Evolutionary conservation across 345 rosid species (phyloP), one percentile per base, ranked within the genome.

Genomic region (Clausena lansium): DNA sequence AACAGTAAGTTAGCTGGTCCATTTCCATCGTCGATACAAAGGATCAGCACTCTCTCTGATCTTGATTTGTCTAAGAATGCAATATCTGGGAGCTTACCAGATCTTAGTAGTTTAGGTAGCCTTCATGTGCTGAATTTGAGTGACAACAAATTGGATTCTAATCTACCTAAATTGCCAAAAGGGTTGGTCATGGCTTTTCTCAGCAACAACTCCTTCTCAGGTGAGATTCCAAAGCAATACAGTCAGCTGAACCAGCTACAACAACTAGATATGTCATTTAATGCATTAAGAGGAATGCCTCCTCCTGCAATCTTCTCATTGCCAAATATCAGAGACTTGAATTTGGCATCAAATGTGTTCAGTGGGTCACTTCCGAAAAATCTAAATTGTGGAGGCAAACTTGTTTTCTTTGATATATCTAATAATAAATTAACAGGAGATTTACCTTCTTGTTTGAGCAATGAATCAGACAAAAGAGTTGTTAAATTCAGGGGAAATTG

Each of bases 381-480:
- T 81, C 72, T 91, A 36, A 83, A 70, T 67, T 92, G 97, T 58
- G 87, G 91, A 69, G 70, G 70, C 19, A 91, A 77, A 63, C 90
- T 92, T 65, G 75, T 82, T 73, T 87, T 89, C 75, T 81, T 91
- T 10, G 93, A 90, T 74, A 59, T 92, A 79, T 91, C 97, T 0
- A 82, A 83, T 32, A 91, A 92, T 67, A 85, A 85, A 84, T 71
- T 92, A 27, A 85, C 86, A 11, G 94, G 94, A 33, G 81, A 79
- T 59, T 39, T 92, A 62, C 94, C 97, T 76, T 20, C 54, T 76
- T 91, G 97, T 78, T 77, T 92, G 81, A 89, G 81, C 64, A 73
- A 58, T 39, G 70, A 68, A 60, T 76, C 84, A 1, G 80, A 64
- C 52, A 68, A 74, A 74, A 60, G 74, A 71, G 68, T 57, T 2